phyloP scores from a whole-genome alignment of 306 rosid species.

The Cucurbita pepo region DNA sequence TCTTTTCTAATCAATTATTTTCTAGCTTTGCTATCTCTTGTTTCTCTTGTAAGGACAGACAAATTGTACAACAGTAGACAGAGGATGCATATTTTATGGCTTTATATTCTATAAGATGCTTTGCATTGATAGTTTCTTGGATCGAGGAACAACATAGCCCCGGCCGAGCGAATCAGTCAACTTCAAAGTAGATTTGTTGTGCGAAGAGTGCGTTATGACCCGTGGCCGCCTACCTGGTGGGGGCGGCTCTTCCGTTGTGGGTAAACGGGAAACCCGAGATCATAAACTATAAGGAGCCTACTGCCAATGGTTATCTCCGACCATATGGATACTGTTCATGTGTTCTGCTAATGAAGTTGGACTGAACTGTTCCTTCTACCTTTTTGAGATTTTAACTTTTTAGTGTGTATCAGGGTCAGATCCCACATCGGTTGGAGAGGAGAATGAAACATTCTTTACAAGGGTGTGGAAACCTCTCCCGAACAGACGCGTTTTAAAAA shows the following conservation, averaged over 20 bases:
- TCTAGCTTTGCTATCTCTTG: constrained; percentile 17
- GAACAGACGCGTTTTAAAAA: too few relatives aligned
- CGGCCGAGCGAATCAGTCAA: too few relatives aligned
- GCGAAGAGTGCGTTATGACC: neutral
- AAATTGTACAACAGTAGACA: constrained; percentile 15
- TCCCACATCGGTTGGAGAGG: too few relatives aligned
- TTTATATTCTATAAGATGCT: constrained; percentile 6
- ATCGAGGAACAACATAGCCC: too few relatives aligned
- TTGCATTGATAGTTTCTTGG: neutral
- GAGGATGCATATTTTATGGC: constrained; percentile 18
- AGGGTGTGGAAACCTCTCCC: too few relatives aligned
- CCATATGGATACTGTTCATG: neutral
- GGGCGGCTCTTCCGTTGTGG: too few relatives aligned
- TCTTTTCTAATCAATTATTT: constrained; percentile 32
- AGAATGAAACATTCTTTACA: too few relatives aligned
- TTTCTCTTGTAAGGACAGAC: constrained; percentile 12
- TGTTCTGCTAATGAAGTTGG: neutral
- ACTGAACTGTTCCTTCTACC: neutral
- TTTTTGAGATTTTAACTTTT: neutral
- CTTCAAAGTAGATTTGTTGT: neutral
- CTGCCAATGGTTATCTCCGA: neutral
- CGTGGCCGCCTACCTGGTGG: neutral
- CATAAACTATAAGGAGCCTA: neutral
- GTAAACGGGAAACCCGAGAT: neutral
- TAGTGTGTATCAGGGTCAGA: neutral